Evolutionary conservation across 257 asterid species (phyloP).

Genomic region (Jacaranda copaia): DNA sequence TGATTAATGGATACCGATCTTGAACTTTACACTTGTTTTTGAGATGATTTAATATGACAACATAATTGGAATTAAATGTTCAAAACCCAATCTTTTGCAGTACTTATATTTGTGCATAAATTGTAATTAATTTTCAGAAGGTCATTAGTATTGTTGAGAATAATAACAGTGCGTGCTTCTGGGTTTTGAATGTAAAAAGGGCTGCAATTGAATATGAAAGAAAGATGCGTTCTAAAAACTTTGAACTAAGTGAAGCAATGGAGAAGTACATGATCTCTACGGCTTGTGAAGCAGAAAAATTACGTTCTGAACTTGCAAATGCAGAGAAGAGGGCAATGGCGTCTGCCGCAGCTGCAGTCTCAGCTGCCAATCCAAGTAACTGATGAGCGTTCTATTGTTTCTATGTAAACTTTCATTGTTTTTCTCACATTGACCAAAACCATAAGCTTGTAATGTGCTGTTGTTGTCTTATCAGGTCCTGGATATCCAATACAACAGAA

Average conservation of each 20-base stretch:
- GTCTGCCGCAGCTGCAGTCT: slow-evolving; percentile 50
- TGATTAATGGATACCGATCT: not conserved
- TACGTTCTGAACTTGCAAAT: slow-evolving; percentile 69
- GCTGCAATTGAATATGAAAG: slow-evolving; percentile 82
- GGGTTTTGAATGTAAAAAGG: slow-evolving; percentile 50
- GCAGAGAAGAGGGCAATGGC: slow-evolving; percentile 70
- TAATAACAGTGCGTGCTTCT: slow-evolving; percentile 15
- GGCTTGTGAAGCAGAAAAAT: slow-evolving; percentile 68
- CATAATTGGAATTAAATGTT: not conserved
- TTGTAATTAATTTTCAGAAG: slow-evolving; percentile 12
- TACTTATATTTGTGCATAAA: not conserved
- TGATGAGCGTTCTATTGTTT: slow-evolving; percentile 9
- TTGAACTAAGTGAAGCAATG: slow-evolving; percentile 64
- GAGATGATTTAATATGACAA: not conserved
- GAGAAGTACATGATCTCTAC: slow-evolving; percentile 66
- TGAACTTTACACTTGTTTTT: slow-evolving; percentile 12
- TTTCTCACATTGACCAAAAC: slow-evolving; percentile 15
- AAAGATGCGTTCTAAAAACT: slow-evolving; percentile 61
- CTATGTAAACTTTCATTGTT: slow-evolving; percentile 17
- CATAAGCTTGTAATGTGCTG: not conserved
- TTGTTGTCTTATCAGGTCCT: slow-evolving; percentile 48
- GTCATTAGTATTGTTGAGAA: slow-evolving; percentile 3
- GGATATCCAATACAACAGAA: slow-evolving; percentile 48
- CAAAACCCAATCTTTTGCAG: not conserved
- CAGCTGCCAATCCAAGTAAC: slow-evolving; percentile 56